These are phyloP conservation scores for Mucor racemosus DNA, from an alignment of 371 early-diverging fungal species.

Conservation along the genomic window DNA sequence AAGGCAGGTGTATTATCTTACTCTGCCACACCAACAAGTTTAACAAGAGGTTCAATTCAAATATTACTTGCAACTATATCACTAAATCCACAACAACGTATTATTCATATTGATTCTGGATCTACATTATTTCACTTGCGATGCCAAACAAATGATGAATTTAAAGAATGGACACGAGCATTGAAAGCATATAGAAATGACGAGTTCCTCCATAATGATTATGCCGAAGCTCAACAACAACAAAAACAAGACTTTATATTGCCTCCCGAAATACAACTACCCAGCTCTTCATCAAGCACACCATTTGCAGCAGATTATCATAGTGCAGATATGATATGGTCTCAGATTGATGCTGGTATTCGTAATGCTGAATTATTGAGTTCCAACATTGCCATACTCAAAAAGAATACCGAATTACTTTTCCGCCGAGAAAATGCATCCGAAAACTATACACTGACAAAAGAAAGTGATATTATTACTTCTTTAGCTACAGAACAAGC, in stretches of 20 bases:
- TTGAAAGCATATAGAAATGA: slow-evolving; percentile 8
- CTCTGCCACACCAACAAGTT: slow-evolving; percentile 56
- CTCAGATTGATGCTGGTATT: background rate
- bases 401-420: background rate
- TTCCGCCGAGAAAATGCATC: background rate
- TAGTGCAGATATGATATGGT: background rate
- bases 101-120: slow-evolving; percentile 84
- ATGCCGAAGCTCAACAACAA: background rate
- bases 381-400: background rate
- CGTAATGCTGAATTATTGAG: slow-evolving; percentile 4
- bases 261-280: background rate
- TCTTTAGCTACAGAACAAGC: background rate
- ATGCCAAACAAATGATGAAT: slow-evolving; percentile 63
- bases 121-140: slow-evolving; percentile 74
- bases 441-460: background rate
- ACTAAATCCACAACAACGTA: slow-evolving; percentile 54
- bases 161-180: slow-evolving; percentile 56
- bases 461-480: background rate
- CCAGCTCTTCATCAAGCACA: slow-evolving; percentile 8
- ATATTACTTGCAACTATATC: slow-evolving; percentile 64
- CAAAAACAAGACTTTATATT: slow-evolving; percentile 5
- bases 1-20: slow-evolving; percentile 61
- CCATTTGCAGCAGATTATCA: background rate
- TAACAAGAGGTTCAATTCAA: slow-evolving; percentile 72
- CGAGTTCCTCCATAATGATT: background rate